phyloP scores from a whole-genome alignment of 371 early-diverging fungal species.

The Haplosporangium sp. region DNA sequence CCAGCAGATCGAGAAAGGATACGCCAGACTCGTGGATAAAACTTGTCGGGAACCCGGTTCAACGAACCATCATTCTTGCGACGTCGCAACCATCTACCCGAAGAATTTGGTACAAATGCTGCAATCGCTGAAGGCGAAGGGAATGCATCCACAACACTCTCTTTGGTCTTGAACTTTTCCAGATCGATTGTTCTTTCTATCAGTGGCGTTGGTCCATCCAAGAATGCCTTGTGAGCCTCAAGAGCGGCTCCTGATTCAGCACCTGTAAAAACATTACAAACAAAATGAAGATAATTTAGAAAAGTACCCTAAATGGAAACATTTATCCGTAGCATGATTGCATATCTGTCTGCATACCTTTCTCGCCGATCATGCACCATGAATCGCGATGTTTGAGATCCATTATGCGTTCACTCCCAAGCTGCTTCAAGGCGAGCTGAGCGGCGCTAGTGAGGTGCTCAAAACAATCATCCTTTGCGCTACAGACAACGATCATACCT shows the following conservation, averaged over 20 bases:
- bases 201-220: slow-evolving; percentile 64
- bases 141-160: slow-evolving; percentile 43
- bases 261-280: slow-evolving; percentile 13
- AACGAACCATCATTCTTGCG: slow-evolving; percentile 89
- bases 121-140: slow-evolving; percentile 57
- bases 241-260: slow-evolving; percentile 27
- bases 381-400: slow-evolving; percentile 79
- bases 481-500: slow-evolving; percentile 75
- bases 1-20: slow-evolving; percentile 71
- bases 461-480: slow-evolving; percentile 77
- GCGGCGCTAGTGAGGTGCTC: slow-evolving; percentile 75
- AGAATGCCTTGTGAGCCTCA: slow-evolving; percentile 59
- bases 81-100: slow-evolving; percentile 83
- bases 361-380: slow-evolving; percentile 83
- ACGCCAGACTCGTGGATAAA: slow-evolving; percentile 84
- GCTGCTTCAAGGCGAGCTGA: slow-evolving; percentile 61
- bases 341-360: slow-evolving; percentile 52
- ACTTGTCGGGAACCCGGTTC: slow-evolving; percentile 81
- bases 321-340: too few species aligned
- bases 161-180: slow-evolving; percentile 29
- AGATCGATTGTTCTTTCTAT: slow-evolving; percentile 58
- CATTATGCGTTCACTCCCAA: slow-evolving; percentile 72
- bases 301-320: neutral
- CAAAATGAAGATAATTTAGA: slow-evolving; percentile 5
- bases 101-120: slow-evolving; percentile 69